Base-by-base conservation (phyloP, 2,329 filamentous ascomycete species). In the Fusarium begoniae region DNA sequence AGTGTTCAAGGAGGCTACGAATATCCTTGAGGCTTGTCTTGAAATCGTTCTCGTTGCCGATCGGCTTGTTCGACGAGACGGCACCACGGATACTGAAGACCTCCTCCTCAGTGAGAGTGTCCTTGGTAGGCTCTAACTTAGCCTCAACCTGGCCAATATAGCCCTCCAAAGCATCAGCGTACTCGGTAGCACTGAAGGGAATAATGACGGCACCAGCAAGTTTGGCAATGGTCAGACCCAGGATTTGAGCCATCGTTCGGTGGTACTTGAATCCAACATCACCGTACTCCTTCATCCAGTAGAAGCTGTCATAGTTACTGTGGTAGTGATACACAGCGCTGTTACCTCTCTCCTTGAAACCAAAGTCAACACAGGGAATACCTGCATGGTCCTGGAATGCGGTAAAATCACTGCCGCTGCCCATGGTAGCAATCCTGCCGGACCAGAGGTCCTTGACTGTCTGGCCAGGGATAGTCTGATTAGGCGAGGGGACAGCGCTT, bases 281-380 rank as follows among this genome's bases (percentile, higher is more conserved):
- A 47, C 94, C 94, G 72, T 90, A 96, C 30, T 88, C 89, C 62
- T 91, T 88, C 94, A 97, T 97, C 95, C 95, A 98, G 82, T 92
- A 86, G 81, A 95, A 96, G 78, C 91, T 94, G 81, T 97, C 95
- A 82, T 97, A 97, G 85, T 98, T 97, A 81, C 91, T 92, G 84
- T 98, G 95, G 82, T 98, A 98, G 78, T 94, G 92, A 79, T 94
- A 94, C 7, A 94, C 86, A 0, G 91, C 84, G 48, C 87, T 86
- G 4, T 82, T 79, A 1, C 75, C 66, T 30, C 82, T 82, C 13
- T 75, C 79, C 22, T 80, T 81, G 78, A 93, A 94, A 32, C 88
- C 87, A 57, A 93, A 86, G 77, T 93, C 90, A 20, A 93, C 80
- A 70, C 87, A 90, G 13, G 92, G 87, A 45, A 94, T 85, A 50